These are phyloP conservation scores for Verticillium nubilum DNA, from an alignment of 2,329 filamentous ascomycete species.

Conservation along the genomic window DNA sequence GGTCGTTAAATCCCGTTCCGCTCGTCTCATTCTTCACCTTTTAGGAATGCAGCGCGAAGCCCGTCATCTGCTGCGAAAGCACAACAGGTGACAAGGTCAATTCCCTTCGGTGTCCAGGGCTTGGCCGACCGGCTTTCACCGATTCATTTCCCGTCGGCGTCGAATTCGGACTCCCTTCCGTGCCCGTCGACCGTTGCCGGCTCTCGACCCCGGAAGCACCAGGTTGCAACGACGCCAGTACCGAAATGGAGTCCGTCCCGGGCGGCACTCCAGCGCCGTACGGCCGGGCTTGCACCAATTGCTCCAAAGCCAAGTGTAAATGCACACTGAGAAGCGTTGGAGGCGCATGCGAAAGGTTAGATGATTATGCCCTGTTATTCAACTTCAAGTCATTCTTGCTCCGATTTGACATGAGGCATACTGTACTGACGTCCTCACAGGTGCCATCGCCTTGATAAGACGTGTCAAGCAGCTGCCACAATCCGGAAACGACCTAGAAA, in stretches of 20 bases:
- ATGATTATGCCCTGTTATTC: too few species aligned
- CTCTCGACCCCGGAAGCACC: background rate
- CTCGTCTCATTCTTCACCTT: background rate
- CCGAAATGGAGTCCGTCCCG: background rate
- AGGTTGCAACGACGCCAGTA: background rate
- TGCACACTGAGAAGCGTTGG: conserved; percentile 28
- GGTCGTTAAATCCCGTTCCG: background rate
- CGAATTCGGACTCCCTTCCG: background rate
- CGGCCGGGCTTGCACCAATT: conserved; percentile 34
- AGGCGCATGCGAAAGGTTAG: conserved; percentile 25
- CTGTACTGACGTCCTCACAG: background rate
- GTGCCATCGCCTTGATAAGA: conserved; percentile 33
- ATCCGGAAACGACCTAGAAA: conserved; percentile 20
- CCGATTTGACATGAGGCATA: too few species aligned
- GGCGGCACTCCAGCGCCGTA: conserved; percentile 25
- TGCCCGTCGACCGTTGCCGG: background rate
- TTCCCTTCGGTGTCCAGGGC: background rate
- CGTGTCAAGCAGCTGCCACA: conserved; percentile 31
- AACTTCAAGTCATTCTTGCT: too few species aligned
- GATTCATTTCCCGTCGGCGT: background rate
- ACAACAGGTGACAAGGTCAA: background rate
- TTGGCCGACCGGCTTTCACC: background rate
- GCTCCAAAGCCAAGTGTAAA: conserved; percentile 38
- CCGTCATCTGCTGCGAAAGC: background rate
- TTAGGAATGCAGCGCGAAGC: background rate